Percentiles rank a stretch among this genome's conserved stretches.
These are phyloP conservation scores for Neopestalotiopsis rosae DNA, from an alignment of 2,329 filamentous ascomycete genomes.

Conservation along the genomic window DNA sequence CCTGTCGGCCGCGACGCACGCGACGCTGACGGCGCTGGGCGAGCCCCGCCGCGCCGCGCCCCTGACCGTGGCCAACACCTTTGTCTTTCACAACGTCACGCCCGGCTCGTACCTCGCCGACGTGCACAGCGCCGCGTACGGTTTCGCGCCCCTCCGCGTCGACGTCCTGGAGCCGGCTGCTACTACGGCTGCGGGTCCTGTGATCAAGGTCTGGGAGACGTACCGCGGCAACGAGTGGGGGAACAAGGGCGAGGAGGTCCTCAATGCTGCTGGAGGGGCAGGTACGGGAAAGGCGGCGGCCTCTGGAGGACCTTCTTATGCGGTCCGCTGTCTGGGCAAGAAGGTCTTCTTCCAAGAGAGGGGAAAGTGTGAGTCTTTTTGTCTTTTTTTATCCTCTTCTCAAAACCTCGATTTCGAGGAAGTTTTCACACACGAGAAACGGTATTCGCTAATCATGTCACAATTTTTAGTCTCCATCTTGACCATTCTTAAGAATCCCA, in stretches of 20 bases:
- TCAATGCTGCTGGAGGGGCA: slow-evolving; percentile 28
- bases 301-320: slow-evolving; percentile 29
- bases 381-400: background rate
- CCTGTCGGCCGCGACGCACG: slow-evolving; percentile 70
- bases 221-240: slow-evolving; percentile 89
- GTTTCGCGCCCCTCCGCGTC: slow-evolving; percentile 80
- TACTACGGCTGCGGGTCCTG: slow-evolving; percentile 34
- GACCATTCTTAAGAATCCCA: slow-evolving; percentile 87
- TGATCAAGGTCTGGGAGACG: slow-evolving; percentile 78
- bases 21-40: slow-evolving; percentile 56
- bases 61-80: slow-evolving; percentile 71
- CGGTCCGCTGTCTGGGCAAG: slow-evolving; percentile 63
- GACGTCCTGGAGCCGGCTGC: slow-evolving; percentile 62
- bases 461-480: slow-evolving; percentile 71
- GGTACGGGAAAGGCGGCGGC: slow-evolving; percentile 40
- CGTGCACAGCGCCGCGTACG: slow-evolving; percentile 75
- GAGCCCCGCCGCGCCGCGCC: slow-evolving; percentile 54
- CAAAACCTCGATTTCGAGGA: too few species aligned
- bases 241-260: slow-evolving; percentile 74
- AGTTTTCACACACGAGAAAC: too few species aligned
- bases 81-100: slow-evolving; percentile 76
- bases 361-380: slow-evolving; percentile 68
- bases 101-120: slow-evolving; percentile 81
- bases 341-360: slow-evolving; percentile 83
- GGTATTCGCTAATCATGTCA: background rate